phyloP scores from a whole-genome alignment of 2,329 filamentous ascomycete genomes.

The Ascochyta rabiei region DNA sequence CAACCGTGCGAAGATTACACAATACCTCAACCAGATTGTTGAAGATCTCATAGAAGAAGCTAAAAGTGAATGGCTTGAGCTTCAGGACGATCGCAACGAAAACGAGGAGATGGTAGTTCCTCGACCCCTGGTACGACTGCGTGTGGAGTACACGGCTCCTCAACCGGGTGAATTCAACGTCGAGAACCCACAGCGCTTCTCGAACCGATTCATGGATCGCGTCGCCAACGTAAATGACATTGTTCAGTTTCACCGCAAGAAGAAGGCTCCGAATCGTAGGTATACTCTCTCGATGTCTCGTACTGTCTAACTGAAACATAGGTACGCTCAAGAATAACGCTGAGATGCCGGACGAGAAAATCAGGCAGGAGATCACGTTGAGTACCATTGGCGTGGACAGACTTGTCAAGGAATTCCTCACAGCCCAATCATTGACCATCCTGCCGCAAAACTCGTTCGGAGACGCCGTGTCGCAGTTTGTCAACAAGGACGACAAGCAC shows the following conservation, averaged over 20 bases:
- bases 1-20: conserved; percentile 80
- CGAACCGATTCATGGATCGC: conserved; percentile 85
- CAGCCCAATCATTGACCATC: conserved; percentile 87
- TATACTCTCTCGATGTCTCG: background rate
- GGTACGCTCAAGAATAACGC: conserved; percentile 57
- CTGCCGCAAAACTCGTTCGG: conserved; percentile 91
- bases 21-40: conserved; percentile 76
- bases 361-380: conserved; percentile 65
- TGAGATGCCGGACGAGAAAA: conserved; percentile 68
- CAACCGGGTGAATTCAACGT: conserved; percentile 86
- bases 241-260: conserved; percentile 90
- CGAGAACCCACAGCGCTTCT: conserved; percentile 96
- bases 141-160: conserved; percentile 86
- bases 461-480: conserved; percentile 89
- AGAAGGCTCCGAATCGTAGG: conserved; percentile 58
- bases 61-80: conserved; percentile 76
- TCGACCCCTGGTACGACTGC: conserved; percentile 82
- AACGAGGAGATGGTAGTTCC: conserved; percentile 68
- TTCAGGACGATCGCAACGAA: conserved; percentile 63
- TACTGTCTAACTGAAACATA: conserved; percentile 27
- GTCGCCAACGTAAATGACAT: conserved; percentile 96
- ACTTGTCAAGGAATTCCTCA: conserved; percentile 85
- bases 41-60: conserved; percentile 88
- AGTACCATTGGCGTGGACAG: conserved; percentile 87
- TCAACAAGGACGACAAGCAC: conserved; percentile 93